phyloP scores from a whole-genome alignment of 2,329 filamentous ascomycete species.

The Trichoderma simmonsii region DNA sequence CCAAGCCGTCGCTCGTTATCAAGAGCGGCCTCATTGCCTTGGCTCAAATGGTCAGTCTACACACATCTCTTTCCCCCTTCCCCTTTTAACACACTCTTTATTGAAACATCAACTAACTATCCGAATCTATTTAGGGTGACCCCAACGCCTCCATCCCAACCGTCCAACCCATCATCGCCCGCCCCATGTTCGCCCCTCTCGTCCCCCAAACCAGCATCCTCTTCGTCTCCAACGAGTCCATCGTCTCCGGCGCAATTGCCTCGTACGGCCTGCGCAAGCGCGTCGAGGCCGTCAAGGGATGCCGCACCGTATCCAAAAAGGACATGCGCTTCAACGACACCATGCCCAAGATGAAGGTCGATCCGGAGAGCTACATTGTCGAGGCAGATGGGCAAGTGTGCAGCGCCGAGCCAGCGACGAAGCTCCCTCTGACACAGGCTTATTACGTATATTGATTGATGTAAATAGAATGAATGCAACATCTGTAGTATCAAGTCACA shows the following conservation, averaged over 20 bases:
- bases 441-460: conserved; percentile 69
- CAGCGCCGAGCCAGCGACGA: conserved; percentile 66
- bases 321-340: conserved; percentile 89
- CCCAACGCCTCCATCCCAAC: conserved; percentile 83
- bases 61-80: no score
- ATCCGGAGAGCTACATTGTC: conserved; percentile 85
- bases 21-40: conserved; percentile 86
- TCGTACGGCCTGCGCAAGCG: conserved; percentile 75
- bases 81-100: not conserved
- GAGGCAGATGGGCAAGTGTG: conserved; percentile 78
- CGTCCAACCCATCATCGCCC: conserved; percentile 76
- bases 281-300: conserved; percentile 74
- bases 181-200: conserved; percentile 79
- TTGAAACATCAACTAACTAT: not conserved
- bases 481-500: not conserved
- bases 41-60: conserved; percentile 69
- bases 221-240: conserved; percentile 74
- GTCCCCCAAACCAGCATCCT: conserved; percentile 72
- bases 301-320: conserved; percentile 70
- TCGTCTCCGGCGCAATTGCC: conserved; percentile 64
- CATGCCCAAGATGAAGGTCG: conserved; percentile 85
- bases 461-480: not conserved
- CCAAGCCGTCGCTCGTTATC: conserved; percentile 75
- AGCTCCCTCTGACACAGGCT: conserved; percentile 71
- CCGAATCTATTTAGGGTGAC: conserved; percentile 57